Evolutionary conservation across 805 yeast species (phyloP), one percentile per base, ranked within the genome.

Genomic region (Teunomyces pallodes): DNA sequence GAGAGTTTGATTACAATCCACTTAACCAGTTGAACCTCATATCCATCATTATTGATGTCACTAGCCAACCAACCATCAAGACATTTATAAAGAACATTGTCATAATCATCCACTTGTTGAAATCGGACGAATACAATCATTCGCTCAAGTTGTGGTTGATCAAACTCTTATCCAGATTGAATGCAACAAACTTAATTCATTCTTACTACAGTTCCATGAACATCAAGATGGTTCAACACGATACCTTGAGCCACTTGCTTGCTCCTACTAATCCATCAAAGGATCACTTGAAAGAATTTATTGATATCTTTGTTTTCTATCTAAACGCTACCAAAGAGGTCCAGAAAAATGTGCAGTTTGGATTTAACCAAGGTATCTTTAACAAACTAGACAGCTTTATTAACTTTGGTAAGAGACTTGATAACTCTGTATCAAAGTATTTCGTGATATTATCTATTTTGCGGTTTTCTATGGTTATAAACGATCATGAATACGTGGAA

Each of bases 211-310:
- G 75, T 12, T 59, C 71, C 1, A 64, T 91, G 45, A 80, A 82
- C 32, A 79, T 90, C 55, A 88, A 86, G 59, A 83, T 84, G 67
- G 65, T 90, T 7, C 98, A 92, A 65, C 72, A 76, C 44, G 97
- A 91, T 58, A 79, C 88, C 0, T 62, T 87, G 42, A 78, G 84
- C 9, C 74, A 77, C 52, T 56, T 84, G 8, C 65, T 74, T 8
- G 29, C 47, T 26, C 70, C 82, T 0, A 57, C 63, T 2, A 67
- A 70, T 24, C 55, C 81, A 7, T 51, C 52, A 10, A 59, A 70
- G n/a, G 60, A 64, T 3, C 56, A 54, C 31, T 50, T 67, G 32
- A 40, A 43, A 12, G 49, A 52, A 26, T 53, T 61, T 13, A 52
- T 70, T 9, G 55, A 62, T 17, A 69, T 76, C 4, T 69, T 68